Base-by-base conservation (phyloP, 306 rosid species). In the Begonia peltatifolia region DNA sequence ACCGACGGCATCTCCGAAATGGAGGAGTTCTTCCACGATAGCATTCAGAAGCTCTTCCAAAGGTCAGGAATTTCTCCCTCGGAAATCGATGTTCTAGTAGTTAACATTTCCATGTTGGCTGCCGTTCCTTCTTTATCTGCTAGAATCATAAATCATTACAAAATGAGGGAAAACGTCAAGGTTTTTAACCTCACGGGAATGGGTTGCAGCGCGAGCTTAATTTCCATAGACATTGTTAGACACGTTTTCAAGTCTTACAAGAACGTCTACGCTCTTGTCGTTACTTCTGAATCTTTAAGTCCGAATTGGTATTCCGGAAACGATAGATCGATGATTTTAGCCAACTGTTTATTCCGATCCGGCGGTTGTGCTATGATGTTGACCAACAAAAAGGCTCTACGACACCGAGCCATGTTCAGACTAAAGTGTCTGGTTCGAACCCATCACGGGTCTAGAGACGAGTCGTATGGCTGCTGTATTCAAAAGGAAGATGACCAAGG, bases 181-280 rank as follows among this genome's bases (percentile, higher is more conserved):
- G 84, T 80, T 13, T 86, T 47, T 53, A 90, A 85, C 41, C 86
- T 90, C 71, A 65, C 76, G 5, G 99, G 95, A 0, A 90, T 90
- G 99, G 99, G 99, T 0, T 90, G 99, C 57, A 80, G 92, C 17
- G 99, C 99, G 0, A 86, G 95, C 67, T 70, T 90, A 0, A 68
- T 90, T 11, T 90, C 99, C 0, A 14, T 81, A 9, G 95, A 87
- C 69, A 6, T 86, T 11, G 69, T 81, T 3, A 54, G 42, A 4
- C 63, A 64, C 55, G 52, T 83, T 3, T 74, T 90, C 69, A 86
- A 80, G 69, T 68, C 76, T 12, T 47, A 66, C 10, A 70, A 60
- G 50, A 83, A 90, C 71, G 41, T 72, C 30, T 41, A 7, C n/a
- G 99, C 94, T 4, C 82, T 90, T 6, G 67, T 90, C 35, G 72